Evolutionary conservation across 441 rosid genomes (phyloP), one percentile per base, ranked within the genome.

Genomic region (Erodium trifolium): DNA sequence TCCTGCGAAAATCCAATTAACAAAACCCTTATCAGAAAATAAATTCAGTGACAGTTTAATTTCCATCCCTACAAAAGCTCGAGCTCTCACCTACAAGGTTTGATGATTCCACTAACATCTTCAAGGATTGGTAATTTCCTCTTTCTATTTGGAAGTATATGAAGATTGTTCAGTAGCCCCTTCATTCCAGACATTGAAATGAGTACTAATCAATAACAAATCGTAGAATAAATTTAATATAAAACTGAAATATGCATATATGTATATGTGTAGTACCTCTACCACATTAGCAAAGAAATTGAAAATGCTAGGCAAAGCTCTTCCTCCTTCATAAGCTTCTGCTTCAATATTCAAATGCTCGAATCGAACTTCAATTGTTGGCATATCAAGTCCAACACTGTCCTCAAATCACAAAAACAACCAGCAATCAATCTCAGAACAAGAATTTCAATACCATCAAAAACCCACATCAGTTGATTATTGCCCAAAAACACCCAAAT

Each of bases 61-160:
- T 37, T 34, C 37, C 41, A 37, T 37, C 41, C 2, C 13, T 13
- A 47, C 14, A 12, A 47, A 47, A 47, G 14, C n/a, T 12, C 13
- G 49, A 10, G 53, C 53, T 10, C 65, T 65, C 66, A 83, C 89
- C 89, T 86, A 60, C 83, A 73, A 10, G 97, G 93, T 68, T 82
- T 87, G 71, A 91, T 72, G 68, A 89, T 76, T 47, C 97, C 96
- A 18, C 85, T 86, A 65, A 85, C 83, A 68, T 89, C 87, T 5
- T 84, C 73, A 17, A 87, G 92, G 70, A 91, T 83, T 27, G 82
- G 69, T 59, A 86, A 62, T 29, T 68, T 82, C 70, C 70, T 82
- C 83, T 86, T 91, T 67, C 70, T 79, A 74, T 79, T 91, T 3
- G 84, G 80, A 73, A 86, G 68, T 69, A 91, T 67, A 23, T 78